phyloP scores from a whole-genome alignment of 106 monocot genomes.

The Dendrobium chrysotoxum region DNA sequence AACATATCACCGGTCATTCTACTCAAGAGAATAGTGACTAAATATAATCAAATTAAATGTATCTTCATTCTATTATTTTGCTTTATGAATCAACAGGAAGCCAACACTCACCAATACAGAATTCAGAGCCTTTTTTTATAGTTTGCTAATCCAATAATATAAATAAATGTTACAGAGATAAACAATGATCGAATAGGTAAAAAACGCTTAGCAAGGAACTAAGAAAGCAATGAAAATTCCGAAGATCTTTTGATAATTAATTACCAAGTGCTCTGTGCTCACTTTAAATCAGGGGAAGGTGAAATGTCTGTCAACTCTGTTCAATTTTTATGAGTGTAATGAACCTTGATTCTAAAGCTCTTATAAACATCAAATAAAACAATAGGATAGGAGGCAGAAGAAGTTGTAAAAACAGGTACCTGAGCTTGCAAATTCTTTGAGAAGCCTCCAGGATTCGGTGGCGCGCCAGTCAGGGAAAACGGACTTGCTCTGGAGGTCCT shows the following conservation, averaged over 20 bases:
- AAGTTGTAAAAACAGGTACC: constrained; percentile 20
- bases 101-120: not conserved
- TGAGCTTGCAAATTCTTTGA: constrained; percentile 81
- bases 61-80: not conserved
- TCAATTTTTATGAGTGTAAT: not conserved
- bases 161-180: not conserved
- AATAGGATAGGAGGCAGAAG: not conserved
- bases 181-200: not conserved
- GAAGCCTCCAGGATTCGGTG: constrained; percentile 83
- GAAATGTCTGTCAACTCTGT: not conserved
- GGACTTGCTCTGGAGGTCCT: constrained; percentile 41
- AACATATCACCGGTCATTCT: not conserved
- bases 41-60: not conserved
- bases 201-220: not conserved
- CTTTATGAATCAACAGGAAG: not conserved
- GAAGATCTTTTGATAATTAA: not conserved
- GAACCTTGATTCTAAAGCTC: not conserved
- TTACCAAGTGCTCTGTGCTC: too few species aligned
- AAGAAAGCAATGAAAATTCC: not conserved
- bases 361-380: not conserved
- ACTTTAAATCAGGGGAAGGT: not conserved
- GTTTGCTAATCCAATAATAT: not conserved
- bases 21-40: not conserved
- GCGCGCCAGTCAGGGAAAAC: constrained; percentile 55
- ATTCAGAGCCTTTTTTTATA: not conserved